Conservation (phyloP, 2,329 filamentous ascomycete species). For the Talaromyces sp. region DNA sequence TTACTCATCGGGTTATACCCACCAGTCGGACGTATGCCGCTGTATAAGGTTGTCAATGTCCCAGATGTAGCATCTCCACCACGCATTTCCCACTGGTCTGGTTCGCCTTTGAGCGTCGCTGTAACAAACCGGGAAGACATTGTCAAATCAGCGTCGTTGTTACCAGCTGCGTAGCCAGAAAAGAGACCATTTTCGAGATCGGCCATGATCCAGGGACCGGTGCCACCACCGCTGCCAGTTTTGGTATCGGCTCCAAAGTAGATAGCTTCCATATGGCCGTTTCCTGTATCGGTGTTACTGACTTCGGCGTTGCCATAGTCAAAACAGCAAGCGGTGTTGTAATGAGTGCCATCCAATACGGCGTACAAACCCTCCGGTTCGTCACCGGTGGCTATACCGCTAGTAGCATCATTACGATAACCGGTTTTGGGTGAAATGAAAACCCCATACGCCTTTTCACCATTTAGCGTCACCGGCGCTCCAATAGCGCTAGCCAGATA, state of each 20-base stretch:
- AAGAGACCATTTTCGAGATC: conserved; percentile 67
- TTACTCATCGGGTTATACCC: conserved; percentile 62
- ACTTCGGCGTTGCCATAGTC: conserved; percentile 59
- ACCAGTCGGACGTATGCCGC: conserved; percentile 53
- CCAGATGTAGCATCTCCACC: conserved; percentile 57
- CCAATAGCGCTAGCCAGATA: conserved; percentile 58
- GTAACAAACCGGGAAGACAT: conserved; percentile 57
- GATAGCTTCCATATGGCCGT: conserved; percentile 67
- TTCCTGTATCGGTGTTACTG: conserved; percentile 53
- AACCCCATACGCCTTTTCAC: conserved; percentile 62
- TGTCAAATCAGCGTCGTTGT: conserved; percentile 54
- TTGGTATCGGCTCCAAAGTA: conserved; percentile 57
- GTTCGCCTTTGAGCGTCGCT: conserved; percentile 54
- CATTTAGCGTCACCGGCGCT: conserved; percentile 60
- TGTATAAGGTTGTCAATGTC: conserved; percentile 57
- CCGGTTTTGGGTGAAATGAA: conserved; percentile 61
- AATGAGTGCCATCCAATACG: conserved; percentile 33
- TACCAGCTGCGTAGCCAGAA: conserved; percentile 47
- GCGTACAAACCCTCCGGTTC: conserved; percentile 42
- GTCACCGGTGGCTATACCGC: conserved; percentile 55
- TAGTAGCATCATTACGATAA: conserved; percentile 58
- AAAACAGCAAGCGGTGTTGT: conserved; percentile 43
- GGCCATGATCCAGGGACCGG: conserved; percentile 66
- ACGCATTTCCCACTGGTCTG: conserved; percentile 58
- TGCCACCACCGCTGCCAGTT: conserved; percentile 58